Conservation (phyloP, 192 early-diverging fungal genomes). For the Phlyctochytrium planicorne region DNA sequence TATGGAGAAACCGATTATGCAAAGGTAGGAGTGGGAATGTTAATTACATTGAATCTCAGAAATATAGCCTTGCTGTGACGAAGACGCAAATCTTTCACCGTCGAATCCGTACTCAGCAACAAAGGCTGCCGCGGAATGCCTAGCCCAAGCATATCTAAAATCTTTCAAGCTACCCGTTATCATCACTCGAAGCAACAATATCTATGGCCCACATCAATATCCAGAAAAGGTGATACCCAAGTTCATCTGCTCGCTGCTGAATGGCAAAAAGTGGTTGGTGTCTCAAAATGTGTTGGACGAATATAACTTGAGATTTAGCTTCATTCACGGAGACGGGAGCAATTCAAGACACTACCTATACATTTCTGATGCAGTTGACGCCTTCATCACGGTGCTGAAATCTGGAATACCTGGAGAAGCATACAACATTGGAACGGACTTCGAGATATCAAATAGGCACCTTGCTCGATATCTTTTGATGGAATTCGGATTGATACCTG, state of each 20-base stretch:
- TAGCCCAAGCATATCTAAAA: conserved; percentile 73
- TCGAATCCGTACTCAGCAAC: conserved; percentile 82
- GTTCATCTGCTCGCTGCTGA: conserved; percentile 66
- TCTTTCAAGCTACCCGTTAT: conserved; percentile 75
- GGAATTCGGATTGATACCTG: conserved; percentile 37
- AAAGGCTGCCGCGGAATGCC: conserved; percentile 81
- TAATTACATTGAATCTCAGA: conserved; percentile 1
- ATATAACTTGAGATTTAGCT: conserved; percentile 27
- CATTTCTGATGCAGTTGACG: conserved; percentile 67
- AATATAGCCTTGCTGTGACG: conserved; percentile 60
- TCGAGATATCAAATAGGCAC: conserved; percentile 69
- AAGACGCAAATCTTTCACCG: conserved; percentile 64
- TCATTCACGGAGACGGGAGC: conserved; percentile 71
- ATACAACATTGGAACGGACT: conserved; percentile 75
- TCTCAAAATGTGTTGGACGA: not conserved
- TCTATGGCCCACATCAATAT: conserved; percentile 79
- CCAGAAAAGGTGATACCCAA: conserved; percentile 86
- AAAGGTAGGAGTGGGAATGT: conserved; percentile 26
- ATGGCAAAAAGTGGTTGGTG: conserved; percentile 52
- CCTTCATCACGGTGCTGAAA: conserved; percentile 67
- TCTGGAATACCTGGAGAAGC: conserved; percentile 67
- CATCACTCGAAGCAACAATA: conserved; percentile 78
- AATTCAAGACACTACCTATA: conserved; percentile 76
- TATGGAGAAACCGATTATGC: conserved; percentile 69
- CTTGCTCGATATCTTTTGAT: conserved; percentile 59